Evolutionary conservation across 164 flowering plant genomes (phyloP), one percentile per base, ranked within the genome.

Genomic region (Berberis thunbergii): DNA sequence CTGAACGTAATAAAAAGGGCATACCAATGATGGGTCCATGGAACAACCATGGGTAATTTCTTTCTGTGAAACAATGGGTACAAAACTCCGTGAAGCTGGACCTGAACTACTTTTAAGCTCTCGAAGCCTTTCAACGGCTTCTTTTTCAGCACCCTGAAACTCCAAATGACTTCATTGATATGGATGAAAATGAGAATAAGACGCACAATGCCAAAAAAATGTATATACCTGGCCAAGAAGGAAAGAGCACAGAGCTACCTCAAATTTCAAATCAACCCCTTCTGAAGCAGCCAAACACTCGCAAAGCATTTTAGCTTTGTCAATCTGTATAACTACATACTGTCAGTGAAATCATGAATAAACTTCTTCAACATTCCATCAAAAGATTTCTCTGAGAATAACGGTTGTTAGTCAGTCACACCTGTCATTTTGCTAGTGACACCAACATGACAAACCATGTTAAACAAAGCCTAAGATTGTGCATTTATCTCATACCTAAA

Each of bases 241-340:
- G 74, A 84, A 89, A 67, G 79, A 77, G 78, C 91, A 87, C 62
- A 94, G 70, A 62, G 95, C 78, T 68, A 88, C 96, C 79, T 91
- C 99, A 73, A 87, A 77, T 77, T 91, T 91, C 64, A 94, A 76
- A 73, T 88, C 94, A 70, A 82, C 68, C 39, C 91, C 87, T 60
- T 94, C 97, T 49, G 97, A 86, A 61, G 87, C 80, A 52, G 78
- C 78, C 68, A 94, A 68, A 69, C 91, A 87, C 66, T 88, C 99
- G 57, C 89, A 84, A 39, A 94, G 84, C 60, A 66, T 66, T 77
- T 81, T 88, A 40, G 93, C 95, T 72, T 82, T 91, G 72, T 67
- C 76, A 56, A 94, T 85, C 99, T 94, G 69, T 60, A 78, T 0
- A 60, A 62, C 38, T 4, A 13, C 43, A 12, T 3, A 65, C 10